Base-by-base conservation (phyloP, 768 basidiomycete species). In the Daedalea quercina region DNA sequence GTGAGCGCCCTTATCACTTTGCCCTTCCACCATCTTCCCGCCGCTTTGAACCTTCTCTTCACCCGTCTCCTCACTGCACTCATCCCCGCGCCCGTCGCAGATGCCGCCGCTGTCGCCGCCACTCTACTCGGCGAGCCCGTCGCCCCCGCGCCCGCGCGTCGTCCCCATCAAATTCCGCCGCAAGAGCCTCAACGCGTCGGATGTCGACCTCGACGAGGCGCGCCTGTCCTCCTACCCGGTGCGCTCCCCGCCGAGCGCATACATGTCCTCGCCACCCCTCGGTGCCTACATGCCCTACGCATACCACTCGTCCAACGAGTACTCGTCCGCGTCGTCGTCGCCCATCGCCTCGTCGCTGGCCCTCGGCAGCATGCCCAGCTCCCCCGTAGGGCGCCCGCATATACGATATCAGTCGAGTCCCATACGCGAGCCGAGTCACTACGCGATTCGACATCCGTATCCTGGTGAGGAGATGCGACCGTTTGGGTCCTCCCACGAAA, bases 131-230 rank as follows among this genome's bases (percentile, higher is more conserved):
- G 37, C 37, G 37, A 40, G 37, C 37, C 37, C 37, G 37, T 25
- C 57, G 23, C 47, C 57, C 11, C 37, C 37, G 1, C 51, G 51
- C 20, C 22, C 57, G 2, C 54, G 37, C 20, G 51, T 41, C 44
- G 22, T 55, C 47, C 58, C 59, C 24, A 54, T 60, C 54, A 60
- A 56, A 49, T 57, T 46, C 43, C 52, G 56, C 33, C 49, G 59
- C 22, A 60, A 60, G 48, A 57, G 56, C 31, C 45, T 35, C 15
- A 46, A 24, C 45, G 22, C 52, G 17, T 45, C 31, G 4, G 51
- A 52, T 26, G 25, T 52, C 26, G 44, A 45, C 44, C 40, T 12
- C 9, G 45, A 47, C 11, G 37, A 40, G 37, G 37, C 37, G 37
- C 37, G 19, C 19, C 48, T 37, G 2, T 9, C n/a, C 24, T 8